These are phyloP conservation scores for Cynara cardunculus DNA, from an alignment of 129 eudicot genomes.

Conservation along the genomic window DNA sequence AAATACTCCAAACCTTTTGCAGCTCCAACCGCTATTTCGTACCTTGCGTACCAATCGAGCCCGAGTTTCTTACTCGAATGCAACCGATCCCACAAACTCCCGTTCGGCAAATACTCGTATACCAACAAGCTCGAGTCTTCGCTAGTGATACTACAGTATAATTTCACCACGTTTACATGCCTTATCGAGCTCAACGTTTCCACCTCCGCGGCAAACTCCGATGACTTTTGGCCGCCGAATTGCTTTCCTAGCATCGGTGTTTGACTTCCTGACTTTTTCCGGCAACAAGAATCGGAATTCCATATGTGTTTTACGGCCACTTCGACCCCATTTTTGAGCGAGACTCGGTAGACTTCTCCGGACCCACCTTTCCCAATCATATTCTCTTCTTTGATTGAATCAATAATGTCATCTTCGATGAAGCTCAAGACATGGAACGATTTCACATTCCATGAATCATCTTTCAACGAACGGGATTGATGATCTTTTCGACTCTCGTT, in stretches of 20 bases:
- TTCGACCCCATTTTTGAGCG: conserved; percentile 52
- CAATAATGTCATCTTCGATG: conserved; percentile 81
- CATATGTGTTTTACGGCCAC: conserved; percentile 85
- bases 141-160: conserved; percentile 74
- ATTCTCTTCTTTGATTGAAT: conserved; percentile 69
- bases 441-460: conserved; percentile 75
- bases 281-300: conserved; percentile 35
- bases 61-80: conserved; percentile 47
- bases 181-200: conserved; percentile 72
- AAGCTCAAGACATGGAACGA: conserved; percentile 76
- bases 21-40: conserved; percentile 73
- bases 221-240: conserved; percentile 9
- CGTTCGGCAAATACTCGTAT: conserved; percentile 76
- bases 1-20: conserved; percentile 74
- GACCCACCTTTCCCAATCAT: conserved; percentile 89
- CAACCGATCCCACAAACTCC: conserved; percentile 80
- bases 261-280: conserved; percentile 24
- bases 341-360: conserved; percentile 70
- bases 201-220: conserved; percentile 73
- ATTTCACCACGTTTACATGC: conserved; percentile 75
- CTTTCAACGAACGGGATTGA: conserved; percentile 45
- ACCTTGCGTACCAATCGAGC: conserved; percentile 68
- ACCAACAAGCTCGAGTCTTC: conserved; percentile 79
- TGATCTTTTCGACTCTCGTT: conserved; percentile 25
- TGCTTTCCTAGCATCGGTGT: conserved; percentile 45